phyloP scores from a whole-genome alignment of 2,329 filamentous ascomycete genomes.

The Blumeria hordei region DNA sequence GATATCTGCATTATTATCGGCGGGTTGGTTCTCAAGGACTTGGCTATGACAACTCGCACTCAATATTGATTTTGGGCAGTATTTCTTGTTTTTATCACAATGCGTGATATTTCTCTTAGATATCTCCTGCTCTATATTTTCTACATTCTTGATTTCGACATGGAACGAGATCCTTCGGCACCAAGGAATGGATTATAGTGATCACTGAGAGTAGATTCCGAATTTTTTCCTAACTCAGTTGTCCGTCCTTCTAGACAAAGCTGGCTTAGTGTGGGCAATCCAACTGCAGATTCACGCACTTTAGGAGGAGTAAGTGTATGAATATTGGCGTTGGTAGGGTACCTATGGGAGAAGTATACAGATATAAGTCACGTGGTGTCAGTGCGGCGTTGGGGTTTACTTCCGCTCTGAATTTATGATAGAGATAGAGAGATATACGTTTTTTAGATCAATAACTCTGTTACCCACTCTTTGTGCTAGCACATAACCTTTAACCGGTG shows the following conservation, averaged over 20 bases:
- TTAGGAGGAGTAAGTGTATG: background rate
- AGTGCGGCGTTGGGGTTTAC: too few relatives aligned
- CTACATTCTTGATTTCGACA: background rate
- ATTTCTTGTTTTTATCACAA: background rate
- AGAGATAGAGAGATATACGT: too few relatives aligned
- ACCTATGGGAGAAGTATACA: too few relatives aligned
- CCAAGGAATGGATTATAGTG: background rate
- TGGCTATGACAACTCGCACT: background rate
- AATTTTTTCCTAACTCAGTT: background rate
- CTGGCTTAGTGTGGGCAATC: background rate
- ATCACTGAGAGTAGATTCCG: background rate
- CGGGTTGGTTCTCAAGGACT: background rate
- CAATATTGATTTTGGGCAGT: background rate
- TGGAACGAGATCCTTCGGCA: background rate
- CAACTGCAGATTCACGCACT: background rate
- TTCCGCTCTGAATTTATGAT: too few relatives aligned
- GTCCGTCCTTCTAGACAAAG: background rate
- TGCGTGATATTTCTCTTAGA: background rate
- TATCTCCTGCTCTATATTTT: background rate
- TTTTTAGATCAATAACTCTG: too few relatives aligned
- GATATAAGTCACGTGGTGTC: too few relatives aligned
- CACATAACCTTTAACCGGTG: too few relatives aligned
- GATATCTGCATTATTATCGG: background rate
- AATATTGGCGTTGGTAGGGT: too few relatives aligned
- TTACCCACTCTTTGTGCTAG: too few relatives aligned